These are phyloP conservation scores for Leishmania amazonensis DNA, from an alignment of 208 protist genomes.

Conservation along the genomic window DNA sequence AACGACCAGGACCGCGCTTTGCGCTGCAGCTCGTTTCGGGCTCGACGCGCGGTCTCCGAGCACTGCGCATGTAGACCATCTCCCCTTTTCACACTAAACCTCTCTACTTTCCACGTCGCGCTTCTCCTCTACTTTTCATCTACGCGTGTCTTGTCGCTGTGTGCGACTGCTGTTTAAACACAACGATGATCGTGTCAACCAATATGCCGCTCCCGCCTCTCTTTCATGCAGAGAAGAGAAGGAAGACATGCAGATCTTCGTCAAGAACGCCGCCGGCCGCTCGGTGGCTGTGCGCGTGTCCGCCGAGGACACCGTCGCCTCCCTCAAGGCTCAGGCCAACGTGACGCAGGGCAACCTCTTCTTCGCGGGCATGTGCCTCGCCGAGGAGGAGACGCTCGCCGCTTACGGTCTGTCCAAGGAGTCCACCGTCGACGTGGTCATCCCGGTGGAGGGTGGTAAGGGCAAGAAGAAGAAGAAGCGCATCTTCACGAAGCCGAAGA, in stretches of 20 bases:
- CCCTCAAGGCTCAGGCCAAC: slow-evolving; percentile 80
- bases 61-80: not conserved
- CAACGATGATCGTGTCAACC: not conserved
- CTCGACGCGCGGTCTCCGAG: not conserved
- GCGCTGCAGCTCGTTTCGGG: not conserved
- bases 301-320: slow-evolving; percentile 84
- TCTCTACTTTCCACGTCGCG: not conserved
- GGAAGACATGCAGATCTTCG: slow-evolving; percentile 92
- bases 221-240: not conserved
- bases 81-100: not conserved
- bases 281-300: slow-evolving; percentile 89
- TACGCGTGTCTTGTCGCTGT: not conserved
- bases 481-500: slow-evolving; percentile 99
- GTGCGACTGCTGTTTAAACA: not conserved
- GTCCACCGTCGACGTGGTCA: slow-evolving; percentile 89
- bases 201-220: not conserved
- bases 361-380: slow-evolving; percentile 90
- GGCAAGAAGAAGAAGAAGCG: slow-evolving; percentile 99
- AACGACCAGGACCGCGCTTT: not conserved
- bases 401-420: slow-evolving; percentile 79
- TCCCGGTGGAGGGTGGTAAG: slow-evolving; percentile 92
- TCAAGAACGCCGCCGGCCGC: slow-evolving; percentile 91
- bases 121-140: not conserved
- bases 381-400: slow-evolving; percentile 70
- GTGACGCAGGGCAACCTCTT: slow-evolving; percentile 79